A percentile compares a stretch with the other conserved stretches of the same genome.
Evolutionary conservation across 2,329 filamentous ascomycete genomes (phyloP).

Genomic region (Berkeleyomyces basicola): DNA sequence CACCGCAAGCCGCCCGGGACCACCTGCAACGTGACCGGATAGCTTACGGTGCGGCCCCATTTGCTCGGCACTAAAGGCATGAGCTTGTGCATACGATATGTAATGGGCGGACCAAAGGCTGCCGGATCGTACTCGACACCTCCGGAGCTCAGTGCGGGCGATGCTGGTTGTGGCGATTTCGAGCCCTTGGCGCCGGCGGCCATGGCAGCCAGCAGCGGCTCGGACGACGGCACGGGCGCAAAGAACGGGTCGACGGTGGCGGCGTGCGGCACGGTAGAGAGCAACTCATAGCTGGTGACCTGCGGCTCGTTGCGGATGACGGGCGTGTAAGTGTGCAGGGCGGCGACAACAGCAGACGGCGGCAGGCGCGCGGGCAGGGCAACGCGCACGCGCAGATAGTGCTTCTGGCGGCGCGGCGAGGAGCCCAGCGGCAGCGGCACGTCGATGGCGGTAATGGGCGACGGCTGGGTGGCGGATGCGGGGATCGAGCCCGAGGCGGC

Average conservation of each 20-base stretch:
- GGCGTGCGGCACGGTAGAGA: conserved; percentile 20
- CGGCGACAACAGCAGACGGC: conserved; percentile 23
- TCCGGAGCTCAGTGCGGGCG: conserved; percentile 18
- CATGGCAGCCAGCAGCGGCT: background rate
- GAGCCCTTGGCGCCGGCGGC: background rate
- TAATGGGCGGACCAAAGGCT: conserved; percentile 17
- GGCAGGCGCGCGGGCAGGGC: conserved; percentile 26
- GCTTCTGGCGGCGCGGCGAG: conserved; percentile 12
- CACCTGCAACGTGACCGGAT: conserved; percentile 29
- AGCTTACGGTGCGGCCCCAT: conserved; percentile 24
- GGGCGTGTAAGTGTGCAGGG: conserved; percentile 25
- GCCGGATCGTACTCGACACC: background rate
- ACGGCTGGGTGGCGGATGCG: conserved; percentile 20
- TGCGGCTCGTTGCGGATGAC: conserved; percentile 27
- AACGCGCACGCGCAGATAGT: conserved; percentile 23
- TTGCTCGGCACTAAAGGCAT: conserved; percentile 25
- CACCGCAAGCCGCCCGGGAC: conserved; percentile 26
- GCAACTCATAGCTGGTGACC: conserved; percentile 22
- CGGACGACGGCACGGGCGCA: conserved; percentile 12
- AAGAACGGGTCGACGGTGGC: conserved; percentile 28
- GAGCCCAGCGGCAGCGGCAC: conserved; percentile 14
- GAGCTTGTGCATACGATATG: conserved; percentile 20
- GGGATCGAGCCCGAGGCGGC: background rate
- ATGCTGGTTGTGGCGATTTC: conserved; percentile 13
- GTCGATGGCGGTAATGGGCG: background rate